Conservation (phyloP, 352 stramenopile species). For the Lagenidium giganteum region DNA sequence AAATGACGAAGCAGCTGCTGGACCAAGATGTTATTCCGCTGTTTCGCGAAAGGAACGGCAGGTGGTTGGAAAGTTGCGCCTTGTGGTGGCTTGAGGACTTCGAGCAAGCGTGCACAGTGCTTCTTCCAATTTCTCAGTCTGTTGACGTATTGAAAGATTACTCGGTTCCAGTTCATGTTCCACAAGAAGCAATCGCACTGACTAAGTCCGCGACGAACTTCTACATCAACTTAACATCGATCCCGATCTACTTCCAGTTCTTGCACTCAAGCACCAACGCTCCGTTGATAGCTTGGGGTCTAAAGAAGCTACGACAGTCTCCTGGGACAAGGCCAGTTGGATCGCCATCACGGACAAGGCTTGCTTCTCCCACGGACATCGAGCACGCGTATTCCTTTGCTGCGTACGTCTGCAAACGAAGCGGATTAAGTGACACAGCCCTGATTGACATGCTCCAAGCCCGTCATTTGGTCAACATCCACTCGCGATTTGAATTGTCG, state of each 20-base stretch:
- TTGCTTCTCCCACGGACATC: constrained; percentile 67
- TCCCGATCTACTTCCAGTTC: constrained; percentile 82
- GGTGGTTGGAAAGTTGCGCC: constrained; percentile 74
- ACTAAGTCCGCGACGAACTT: constrained; percentile 47
- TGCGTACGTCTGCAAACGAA: constrained; percentile 82
- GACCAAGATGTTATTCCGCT: constrained; percentile 63
- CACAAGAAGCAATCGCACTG: too few species aligned
- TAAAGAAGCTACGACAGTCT: constrained; percentile 31
- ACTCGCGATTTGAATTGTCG: constrained; percentile 57
- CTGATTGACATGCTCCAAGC: constrained; percentile 84
- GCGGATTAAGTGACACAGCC: constrained; percentile 74
- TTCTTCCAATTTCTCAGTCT: constrained; percentile 61
- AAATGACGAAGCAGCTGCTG: constrained; percentile 46
- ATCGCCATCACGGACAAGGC: constrained; percentile 9
- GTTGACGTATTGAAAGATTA: constrained; percentile 56
- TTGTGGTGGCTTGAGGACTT: constrained; percentile 85
- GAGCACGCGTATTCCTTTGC: constrained; percentile 80
- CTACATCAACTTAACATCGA: constrained; percentile 81
- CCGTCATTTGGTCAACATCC: constrained; percentile 70
- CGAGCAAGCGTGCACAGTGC: constrained; percentile 66
- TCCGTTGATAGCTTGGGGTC: constrained; percentile 57
- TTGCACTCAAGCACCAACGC: constrained; percentile 64
- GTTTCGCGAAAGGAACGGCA: constrained; percentile 52
- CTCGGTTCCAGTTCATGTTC: too few species aligned
- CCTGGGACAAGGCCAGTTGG: constrained; percentile 4